Conservation (phyloP, 768 basidiomycete genomes). For the Mycena crocata region DNA sequence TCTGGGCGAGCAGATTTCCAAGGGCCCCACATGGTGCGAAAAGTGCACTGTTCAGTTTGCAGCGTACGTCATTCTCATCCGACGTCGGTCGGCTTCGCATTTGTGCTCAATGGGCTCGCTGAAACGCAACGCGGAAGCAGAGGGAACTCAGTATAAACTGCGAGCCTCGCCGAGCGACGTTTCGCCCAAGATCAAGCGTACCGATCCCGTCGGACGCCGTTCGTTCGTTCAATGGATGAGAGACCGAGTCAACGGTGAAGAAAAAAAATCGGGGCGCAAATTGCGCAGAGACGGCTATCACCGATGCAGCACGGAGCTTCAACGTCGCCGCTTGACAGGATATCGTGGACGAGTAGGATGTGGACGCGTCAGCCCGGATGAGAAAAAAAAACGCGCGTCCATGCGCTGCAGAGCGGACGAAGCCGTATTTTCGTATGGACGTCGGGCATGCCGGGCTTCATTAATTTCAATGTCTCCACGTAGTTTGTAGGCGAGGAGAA, state of each 20-base stretch:
- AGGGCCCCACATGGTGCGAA: not conserved
- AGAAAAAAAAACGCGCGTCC: not conserved
- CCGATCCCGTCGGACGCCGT: constrained; percentile 21
- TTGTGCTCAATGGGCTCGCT: not conserved
- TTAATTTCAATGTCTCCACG: not conserved
- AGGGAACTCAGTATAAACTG: not conserved
- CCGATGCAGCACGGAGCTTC: not conserved
- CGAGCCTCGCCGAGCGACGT: not conserved
- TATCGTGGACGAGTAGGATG: not conserved
- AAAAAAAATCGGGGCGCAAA: not conserved
- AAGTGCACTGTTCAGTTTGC: too few relatives aligned
- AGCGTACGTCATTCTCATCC: not conserved
- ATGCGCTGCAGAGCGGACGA: not conserved
- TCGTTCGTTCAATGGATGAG: too few relatives aligned
- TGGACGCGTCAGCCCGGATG: not conserved
- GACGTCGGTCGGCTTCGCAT: not conserved
- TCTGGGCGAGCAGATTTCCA: too few relatives aligned
- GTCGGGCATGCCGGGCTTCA: not conserved
- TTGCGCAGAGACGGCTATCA: too few relatives aligned
- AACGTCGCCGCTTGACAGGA: not conserved
- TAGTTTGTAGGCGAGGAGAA: too few relatives aligned
- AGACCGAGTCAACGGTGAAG: not conserved
- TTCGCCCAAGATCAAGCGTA: not conserved
- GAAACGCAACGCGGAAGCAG: not conserved
- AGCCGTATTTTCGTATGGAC: not conserved